Percentiles rank a stretch among this genome's conserved stretches.
phyloP scores from a whole-genome alignment of 2,329 filamentous ascomycete species.

The Epichloe sylvatica region DNA sequence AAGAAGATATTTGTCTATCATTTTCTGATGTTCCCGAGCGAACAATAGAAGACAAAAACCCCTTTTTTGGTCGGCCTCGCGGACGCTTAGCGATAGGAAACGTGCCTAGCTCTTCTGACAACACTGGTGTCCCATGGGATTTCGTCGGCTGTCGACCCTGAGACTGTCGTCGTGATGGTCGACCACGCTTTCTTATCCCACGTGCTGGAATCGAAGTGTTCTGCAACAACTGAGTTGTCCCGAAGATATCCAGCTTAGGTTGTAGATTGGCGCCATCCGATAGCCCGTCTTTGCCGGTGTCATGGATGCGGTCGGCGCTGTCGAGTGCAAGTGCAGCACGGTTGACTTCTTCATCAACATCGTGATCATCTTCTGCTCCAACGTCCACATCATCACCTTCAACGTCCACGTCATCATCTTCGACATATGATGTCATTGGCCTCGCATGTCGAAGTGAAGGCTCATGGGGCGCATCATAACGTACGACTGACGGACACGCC shows the following conservation, averaged over 20 bases:
- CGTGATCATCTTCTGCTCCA: conserved; percentile 12
- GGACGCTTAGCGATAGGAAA: conserved; percentile 8
- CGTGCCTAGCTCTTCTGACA: background rate
- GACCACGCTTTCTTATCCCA: conserved; percentile 13
- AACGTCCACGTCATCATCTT: conserved; percentile 28
- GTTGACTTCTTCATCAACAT: background rate
- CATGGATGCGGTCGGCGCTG: background rate
- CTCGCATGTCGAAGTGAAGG: conserved; percentile 38
- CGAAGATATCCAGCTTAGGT: background rate
- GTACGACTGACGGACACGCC: background rate
- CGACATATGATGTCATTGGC: conserved; percentile 36
- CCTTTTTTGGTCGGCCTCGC: conserved; percentile 17
- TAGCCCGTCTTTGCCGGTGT: conserved; percentile 6
- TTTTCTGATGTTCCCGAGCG: background rate
- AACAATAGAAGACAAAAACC: background rate
- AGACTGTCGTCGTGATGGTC: conserved; percentile 19
- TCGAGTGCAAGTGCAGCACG: background rate
- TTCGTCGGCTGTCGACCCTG: background rate
- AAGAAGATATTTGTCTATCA: background rate
- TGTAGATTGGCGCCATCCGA: background rate
- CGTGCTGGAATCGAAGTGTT: background rate
- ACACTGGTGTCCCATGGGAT: background rate
- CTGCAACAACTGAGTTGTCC: background rate
- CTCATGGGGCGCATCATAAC: conserved; percentile 22
- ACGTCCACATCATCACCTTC: conserved; percentile 22